phyloP scores from a whole-genome alignment of 371 early-diverging fungal species.

The Agmasoma carcini region DNA sequence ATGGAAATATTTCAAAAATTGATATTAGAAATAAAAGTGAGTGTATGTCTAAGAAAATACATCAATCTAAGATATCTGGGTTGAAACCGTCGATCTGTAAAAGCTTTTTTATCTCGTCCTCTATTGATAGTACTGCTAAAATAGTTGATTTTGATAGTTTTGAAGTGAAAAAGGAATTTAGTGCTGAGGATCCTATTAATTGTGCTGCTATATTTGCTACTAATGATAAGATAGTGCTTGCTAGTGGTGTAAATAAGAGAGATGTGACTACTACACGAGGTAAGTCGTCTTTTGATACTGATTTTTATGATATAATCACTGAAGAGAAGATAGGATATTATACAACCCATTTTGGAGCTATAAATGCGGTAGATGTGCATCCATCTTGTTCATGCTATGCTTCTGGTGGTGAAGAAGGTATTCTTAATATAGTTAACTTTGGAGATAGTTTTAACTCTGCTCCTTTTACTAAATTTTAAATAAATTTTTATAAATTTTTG shows the following conservation, averaged over 20 bases:
- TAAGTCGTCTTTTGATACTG: constrained; percentile 83
- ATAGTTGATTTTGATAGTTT: constrained; percentile 71
- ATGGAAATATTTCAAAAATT: constrained; percentile 46
- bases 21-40: constrained; percentile 49
- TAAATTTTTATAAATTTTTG: too few species aligned
- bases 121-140: constrained; percentile 79
- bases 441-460: constrained; percentile 37
- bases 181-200: constrained; percentile 81
- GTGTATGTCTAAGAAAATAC: constrained; percentile 56
- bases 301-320: constrained; percentile 88
- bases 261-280: constrained; percentile 83
- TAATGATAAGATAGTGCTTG: constrained; percentile 55
- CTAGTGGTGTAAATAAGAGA: constrained; percentile 69
- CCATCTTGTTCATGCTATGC: constrained; percentile 66
- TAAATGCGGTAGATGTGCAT: constrained; percentile 89
- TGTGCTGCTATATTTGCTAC: constrained; percentile 73
- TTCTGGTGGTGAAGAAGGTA: constrained; percentile 49
- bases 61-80: constrained; percentile 67
- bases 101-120: constrained; percentile 81
- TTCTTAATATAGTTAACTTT: constrained; percentile 31
- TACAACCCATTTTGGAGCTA: constrained; percentile 95
- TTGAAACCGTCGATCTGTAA: constrained; percentile 76
- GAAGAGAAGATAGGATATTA: constrained; percentile 87
- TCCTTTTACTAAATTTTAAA: constrained; percentile 41
- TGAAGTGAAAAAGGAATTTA: constrained; percentile 64